Base-by-base conservation (phyloP, 768 basidiomycete genomes). In the Trametes cubensis region DNA sequence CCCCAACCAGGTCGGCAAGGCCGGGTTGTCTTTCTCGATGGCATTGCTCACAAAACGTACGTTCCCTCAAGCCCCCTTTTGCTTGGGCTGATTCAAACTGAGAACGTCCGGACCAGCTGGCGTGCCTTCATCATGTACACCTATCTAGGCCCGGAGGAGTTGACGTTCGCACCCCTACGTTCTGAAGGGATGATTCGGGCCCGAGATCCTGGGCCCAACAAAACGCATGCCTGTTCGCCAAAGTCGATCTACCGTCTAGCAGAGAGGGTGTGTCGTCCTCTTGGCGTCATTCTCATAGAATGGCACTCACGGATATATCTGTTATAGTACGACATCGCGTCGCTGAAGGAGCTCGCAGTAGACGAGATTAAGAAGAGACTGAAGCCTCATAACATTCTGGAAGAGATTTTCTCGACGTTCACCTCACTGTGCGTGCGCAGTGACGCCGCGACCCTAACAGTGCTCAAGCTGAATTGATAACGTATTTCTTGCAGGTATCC, bases 221-320 rank as follows among this genome's bases (percentile, higher is more conserved):
- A 45, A 6, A 11, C 52, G 8, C 52, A 53, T 7, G 6, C 25
- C 6, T 61, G 60, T 40, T 61, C 60, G 4, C 60, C 60, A 0
- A 58, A 58, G 48, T 58, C 57, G 21, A 58, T 58, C 47, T 58
- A 58, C n/a, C 57, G 57, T n/a, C 57, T 58, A 11, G 57, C 57
- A 8, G 48, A 50, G 5, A 41, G 41, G 48, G 57, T 58, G 28
- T 13, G 48, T 23, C 1, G 18, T 2, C 14, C 17, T 38, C 28
- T 13, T n/a, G 14, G 23, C 2, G 17, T 23, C 21, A 46, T 18
- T 4, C 2, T 23, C 30, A 46, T 20, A n/a, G 23, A 15, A 20
- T n/a, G 55, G 4, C 13, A 5, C 15, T 39, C 3, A 21, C 45
- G 17, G 30, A 39, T 17, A 14, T 18, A 2, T 4, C 17, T 17